Conservation (phyloP, 441 rosid genomes). For the Pelargonium myrrhifolium region DNA sequence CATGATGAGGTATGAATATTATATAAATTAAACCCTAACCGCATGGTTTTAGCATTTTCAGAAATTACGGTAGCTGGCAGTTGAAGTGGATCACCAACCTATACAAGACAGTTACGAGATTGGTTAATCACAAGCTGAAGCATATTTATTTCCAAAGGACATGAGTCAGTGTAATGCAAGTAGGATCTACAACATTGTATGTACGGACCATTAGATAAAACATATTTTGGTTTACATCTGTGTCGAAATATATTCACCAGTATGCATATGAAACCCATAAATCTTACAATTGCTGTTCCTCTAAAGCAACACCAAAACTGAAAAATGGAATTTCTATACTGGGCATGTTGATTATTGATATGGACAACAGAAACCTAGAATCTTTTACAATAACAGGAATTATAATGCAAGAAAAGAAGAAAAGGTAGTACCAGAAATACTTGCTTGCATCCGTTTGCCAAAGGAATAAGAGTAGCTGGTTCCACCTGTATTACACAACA, state of each 20-base stretch:
- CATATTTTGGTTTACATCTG: not conserved
- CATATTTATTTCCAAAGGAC: not conserved
- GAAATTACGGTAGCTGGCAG: constrained; percentile 97
- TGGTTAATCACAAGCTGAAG: constrained; percentile 12
- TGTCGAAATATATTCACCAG: not conserved
- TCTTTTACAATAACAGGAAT: not conserved
- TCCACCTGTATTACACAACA: constrained; percentile 55
- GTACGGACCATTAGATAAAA: not conserved
- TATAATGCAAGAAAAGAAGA: not conserved
- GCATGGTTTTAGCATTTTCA: constrained; percentile 54
- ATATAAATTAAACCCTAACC: constrained; percentile 37
- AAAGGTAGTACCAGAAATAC: constrained; percentile 73
- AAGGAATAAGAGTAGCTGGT: constrained; percentile 92
- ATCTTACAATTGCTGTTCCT: not conserved
- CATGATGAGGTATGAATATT: not conserved
- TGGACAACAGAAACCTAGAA: not conserved
- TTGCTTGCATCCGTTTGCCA: constrained; percentile 93
- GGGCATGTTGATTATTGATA: not conserved
- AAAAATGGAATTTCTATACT: not conserved
- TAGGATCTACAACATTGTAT: not conserved
- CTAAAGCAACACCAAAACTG: not conserved
- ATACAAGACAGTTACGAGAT: constrained; percentile 13
- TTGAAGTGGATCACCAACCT: constrained; percentile 97
- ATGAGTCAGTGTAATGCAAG: not conserved
- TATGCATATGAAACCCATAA: not conserved